Base-by-base conservation (phyloP, 345 rosid genomes). In the Brassica juncea region DNA sequence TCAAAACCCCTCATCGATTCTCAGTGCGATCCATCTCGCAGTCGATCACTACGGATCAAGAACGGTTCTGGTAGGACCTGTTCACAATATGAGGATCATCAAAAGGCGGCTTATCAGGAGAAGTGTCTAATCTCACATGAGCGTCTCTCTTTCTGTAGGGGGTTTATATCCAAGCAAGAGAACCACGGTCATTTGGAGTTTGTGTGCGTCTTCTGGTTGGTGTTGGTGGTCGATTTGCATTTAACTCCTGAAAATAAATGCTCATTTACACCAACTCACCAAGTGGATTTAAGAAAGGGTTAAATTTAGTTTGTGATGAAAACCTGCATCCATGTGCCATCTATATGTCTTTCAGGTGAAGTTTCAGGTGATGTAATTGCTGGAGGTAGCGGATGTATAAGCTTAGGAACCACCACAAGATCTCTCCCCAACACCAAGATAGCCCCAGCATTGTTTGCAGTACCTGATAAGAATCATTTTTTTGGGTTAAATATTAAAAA, bases 311-410 rank as follows among this genome's bases (percentile, higher is more conserved):
- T 15, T 25, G 32, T 59, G 23, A 49, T 76, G 11, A 27, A 74
- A 62, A 95, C 99, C 98, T 95, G 99, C 99, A 95, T 93, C 99
- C 98, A 95, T 37, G 97, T 93, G 84, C 93, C 98, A 75, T 95
- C 99, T 23, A 84, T 83, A 42, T 93, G 98, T 65, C 85, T 90
- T 80, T 93, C 97, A 0, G 93, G 92, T 32, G 97, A 88, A 74
- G 91, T 75, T 73, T 93, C 99, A 4, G 93, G 97, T 5, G 94
- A 95, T 72, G 94, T 82, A 54, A 89, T 80, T n/a, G 97, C 92
- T 9, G 99, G 99, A 49, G 99, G 99, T 23, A 95, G 62, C 65
- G 99, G 99, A 88, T 95, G 99, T 58, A 95, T 93, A 34, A 93
- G 90, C 82, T 95, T 93, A 3, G 97, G 98, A 80, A 93, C 98